Evolutionary conservation across 345 rosid genomes (phyloP).

Genomic region (Ceriops decandra): DNA sequence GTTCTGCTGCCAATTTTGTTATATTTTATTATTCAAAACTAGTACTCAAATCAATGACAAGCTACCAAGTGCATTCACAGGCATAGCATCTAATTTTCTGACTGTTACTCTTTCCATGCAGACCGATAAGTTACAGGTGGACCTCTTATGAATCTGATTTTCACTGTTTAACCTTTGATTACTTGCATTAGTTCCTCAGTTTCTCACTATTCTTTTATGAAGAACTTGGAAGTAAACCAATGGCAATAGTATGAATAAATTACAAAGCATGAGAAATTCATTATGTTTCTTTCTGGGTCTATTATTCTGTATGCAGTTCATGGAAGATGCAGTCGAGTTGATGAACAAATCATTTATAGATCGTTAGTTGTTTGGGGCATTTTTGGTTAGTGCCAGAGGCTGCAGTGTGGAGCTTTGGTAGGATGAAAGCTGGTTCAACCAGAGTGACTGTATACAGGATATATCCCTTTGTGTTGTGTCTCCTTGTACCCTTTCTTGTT

Average conservation of each 20-base stretch:
- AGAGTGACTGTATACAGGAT: constrained; percentile 20
- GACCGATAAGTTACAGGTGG: no score
- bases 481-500: not conserved
- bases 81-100: no score
- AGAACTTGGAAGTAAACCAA: not conserved
- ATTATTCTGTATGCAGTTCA: constrained; percentile 53
- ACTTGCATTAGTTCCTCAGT: no score
- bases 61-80: no score
- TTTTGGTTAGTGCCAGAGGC: constrained; percentile 9
- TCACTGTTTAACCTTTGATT: no score
- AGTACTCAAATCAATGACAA: no score
- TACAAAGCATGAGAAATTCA: not conserved
- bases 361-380: constrained; percentile 34
- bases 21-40: no score
- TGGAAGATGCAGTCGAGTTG: constrained; percentile 79
- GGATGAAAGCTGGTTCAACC: constrained; percentile 8
- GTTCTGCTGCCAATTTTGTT: no score
- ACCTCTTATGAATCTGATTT: no score
- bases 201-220: no score
- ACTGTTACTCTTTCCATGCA: no score
- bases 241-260: no score
- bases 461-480: not conserved
- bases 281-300: not conserved
- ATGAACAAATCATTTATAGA: constrained; percentile 87
- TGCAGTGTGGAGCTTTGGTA: constrained; percentile 5